A percentile compares a stretch with the other conserved stretches of the same genome.
Evolutionary conservation across 2,329 filamentous ascomycete species (phyloP).

Genomic region (Botrytis fabae): DNA sequence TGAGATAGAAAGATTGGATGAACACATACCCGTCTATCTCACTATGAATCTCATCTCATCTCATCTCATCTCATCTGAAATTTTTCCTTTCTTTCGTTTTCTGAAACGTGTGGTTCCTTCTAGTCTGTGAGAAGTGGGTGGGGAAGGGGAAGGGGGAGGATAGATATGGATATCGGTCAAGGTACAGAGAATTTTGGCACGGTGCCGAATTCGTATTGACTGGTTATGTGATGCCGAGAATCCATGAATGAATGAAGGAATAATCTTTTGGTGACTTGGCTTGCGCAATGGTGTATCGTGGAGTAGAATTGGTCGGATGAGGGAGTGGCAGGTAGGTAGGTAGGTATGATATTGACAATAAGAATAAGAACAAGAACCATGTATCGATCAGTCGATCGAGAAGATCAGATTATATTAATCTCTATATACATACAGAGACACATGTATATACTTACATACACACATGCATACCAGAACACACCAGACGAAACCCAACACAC

Average conservation of each 20-base stretch:
- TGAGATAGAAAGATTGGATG: neutral
- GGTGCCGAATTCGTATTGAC: neutral
- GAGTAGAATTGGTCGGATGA: neutral
- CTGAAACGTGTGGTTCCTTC: neutral
- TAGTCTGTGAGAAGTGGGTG: neutral
- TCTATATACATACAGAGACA: neutral
- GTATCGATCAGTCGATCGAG: neutral
- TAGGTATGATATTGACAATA: neutral
- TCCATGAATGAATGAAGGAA: neutral
- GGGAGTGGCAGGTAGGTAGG: neutral
- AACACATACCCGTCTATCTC: neutral
- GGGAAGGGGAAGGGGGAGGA: neutral
- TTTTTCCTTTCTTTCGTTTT: neutral
- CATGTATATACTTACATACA: neutral
- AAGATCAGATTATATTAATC: neutral
- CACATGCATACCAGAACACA: neutral
- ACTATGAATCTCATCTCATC: neutral
- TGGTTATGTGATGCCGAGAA: neutral
- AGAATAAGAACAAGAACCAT: neutral
- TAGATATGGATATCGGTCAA: neutral
- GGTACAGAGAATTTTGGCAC: neutral
- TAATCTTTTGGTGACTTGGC: neutral
- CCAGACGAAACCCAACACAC: neutral
- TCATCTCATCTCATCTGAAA: neutral
- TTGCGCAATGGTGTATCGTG: neutral